Conservation (phyloP, 1,284 basidiomycete genomes). For the Moesziomyces globuligerus region DNA sequence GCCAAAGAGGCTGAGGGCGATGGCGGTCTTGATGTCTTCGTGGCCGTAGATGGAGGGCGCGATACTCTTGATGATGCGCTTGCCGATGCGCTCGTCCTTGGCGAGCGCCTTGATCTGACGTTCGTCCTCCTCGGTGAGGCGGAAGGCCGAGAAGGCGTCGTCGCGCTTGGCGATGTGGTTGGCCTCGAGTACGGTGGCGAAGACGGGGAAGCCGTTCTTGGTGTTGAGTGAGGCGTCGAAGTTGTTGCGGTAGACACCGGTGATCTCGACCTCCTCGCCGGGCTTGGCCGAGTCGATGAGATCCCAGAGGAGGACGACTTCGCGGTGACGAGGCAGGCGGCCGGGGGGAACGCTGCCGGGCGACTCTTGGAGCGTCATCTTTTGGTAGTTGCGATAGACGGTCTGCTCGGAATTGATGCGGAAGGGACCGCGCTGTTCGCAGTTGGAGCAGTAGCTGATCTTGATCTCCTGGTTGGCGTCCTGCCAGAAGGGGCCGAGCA, state of each 20-base stretch:
- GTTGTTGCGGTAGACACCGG: slow-evolving; percentile 97
- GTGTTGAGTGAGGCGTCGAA: slow-evolving; percentile 97
- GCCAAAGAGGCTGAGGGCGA: slow-evolving; percentile 92
- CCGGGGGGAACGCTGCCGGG: slow-evolving; percentile 98
- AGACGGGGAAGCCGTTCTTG: slow-evolving; percentile 99
- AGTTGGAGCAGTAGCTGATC: slow-evolving; percentile 85
- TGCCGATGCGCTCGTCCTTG: slow-evolving; percentile 91
- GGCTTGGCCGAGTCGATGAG: slow-evolving; percentile 97
- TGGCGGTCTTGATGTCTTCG: slow-evolving; percentile 97
- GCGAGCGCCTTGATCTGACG: slow-evolving; percentile 86
- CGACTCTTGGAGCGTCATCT: slow-evolving; percentile 97
- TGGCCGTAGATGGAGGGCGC: slow-evolving; percentile 99
- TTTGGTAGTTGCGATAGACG: slow-evolving; percentile 98
- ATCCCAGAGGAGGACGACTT: slow-evolving; percentile 97
- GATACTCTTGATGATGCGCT: slow-evolving; percentile 97
- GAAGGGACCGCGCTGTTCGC: slow-evolving; percentile 93
- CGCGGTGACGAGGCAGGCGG: slow-evolving; percentile 92
- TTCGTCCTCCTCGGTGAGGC: slow-evolving; percentile 95
- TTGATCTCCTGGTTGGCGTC: slow-evolving; percentile 93
- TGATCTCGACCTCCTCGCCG: slow-evolving; percentile 92
- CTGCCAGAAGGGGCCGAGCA: slow-evolving; percentile 96
- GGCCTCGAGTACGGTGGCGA: slow-evolving; percentile 96
- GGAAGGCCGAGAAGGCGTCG: slow-evolving; percentile 89
- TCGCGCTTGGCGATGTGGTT: slow-evolving; percentile 92
- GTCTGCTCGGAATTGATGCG: slow-evolving; percentile 98